Conservation (phyloP, 2,329 filamentous ascomycete genomes). For the Fusarium mangiferae region DNA sequence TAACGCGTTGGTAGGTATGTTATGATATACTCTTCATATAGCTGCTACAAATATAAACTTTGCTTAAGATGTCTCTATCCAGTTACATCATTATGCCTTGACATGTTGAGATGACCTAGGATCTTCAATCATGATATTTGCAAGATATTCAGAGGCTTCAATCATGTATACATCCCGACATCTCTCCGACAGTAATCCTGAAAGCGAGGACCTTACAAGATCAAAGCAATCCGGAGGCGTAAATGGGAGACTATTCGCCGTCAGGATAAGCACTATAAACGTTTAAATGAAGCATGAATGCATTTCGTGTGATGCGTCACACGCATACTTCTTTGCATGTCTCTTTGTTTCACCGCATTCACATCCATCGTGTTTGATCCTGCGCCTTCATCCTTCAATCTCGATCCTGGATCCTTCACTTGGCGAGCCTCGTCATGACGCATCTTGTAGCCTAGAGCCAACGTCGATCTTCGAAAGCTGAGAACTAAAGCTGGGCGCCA, state of each 20-base stretch:
- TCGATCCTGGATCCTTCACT: neutral
- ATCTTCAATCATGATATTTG: no score
- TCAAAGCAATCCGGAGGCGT: no score
- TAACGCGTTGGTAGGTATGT: no score
- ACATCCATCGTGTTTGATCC: neutral
- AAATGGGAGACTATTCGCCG: no score
- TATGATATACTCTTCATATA: no score
- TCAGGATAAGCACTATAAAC: neutral
- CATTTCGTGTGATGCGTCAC: neutral
- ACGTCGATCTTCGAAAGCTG: neutral
- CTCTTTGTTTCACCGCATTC: neutral
- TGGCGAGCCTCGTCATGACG: neutral
- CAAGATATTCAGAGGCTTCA: no score
- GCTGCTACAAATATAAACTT: fast-evolving
- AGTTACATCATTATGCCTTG: fast-evolving
- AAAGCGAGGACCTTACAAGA: no score
- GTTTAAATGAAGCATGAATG: fast-evolving
- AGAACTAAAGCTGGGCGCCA: neutral
- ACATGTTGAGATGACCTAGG: no score
- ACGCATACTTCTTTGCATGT: fast-evolving
- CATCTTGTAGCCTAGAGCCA: neutral
- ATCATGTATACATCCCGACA: no score
- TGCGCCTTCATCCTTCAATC: neutral
- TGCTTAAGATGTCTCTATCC: no score
- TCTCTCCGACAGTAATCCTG: no score